These are phyloP conservation scores for Pyrrhoderma noxium DNA, from an alignment of 1,284 basidiomycete genomes.

Conservation along the genomic window DNA sequence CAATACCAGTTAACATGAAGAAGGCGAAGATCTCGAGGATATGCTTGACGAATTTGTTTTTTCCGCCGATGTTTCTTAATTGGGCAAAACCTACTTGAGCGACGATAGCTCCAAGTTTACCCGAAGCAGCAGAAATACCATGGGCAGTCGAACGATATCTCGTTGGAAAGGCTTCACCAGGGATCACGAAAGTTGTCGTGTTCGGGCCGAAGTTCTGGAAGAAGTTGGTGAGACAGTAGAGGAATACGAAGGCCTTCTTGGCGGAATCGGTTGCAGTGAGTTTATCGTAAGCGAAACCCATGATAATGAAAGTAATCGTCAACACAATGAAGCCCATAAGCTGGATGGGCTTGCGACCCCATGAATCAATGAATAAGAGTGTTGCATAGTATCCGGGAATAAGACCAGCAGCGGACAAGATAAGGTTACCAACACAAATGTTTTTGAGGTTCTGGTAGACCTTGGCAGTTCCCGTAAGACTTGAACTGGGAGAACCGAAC, in stretches of 20 bases:
- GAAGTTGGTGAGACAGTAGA: constrained; percentile 56
- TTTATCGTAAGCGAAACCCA: constrained; percentile 51
- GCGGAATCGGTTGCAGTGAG: constrained; percentile 36
- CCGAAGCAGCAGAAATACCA: constrained; percentile 63
- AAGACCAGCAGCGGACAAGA: constrained; percentile 43
- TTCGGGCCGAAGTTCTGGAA: constrained; percentile 62
- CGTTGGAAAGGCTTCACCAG: constrained; percentile 70
- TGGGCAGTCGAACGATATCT: constrained; percentile 67
- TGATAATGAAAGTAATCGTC: constrained; percentile 42
- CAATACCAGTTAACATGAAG: constrained; percentile 55
- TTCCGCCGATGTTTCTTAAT: constrained; percentile 43
- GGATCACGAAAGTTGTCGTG: constrained; percentile 66
- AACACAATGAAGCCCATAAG: constrained; percentile 54
- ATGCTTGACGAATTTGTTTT: constrained; percentile 31
- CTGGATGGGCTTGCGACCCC: constrained; percentile 49
- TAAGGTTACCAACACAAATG: constrained; percentile 33
- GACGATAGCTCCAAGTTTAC: constrained; percentile 63
- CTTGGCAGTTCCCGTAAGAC: constrained; percentile 17
- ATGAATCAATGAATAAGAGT: constrained; percentile 42
- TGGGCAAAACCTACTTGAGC: constrained; percentile 55
- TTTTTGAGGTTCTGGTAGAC: constrained; percentile 29
- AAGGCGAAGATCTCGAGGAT: constrained; percentile 46
- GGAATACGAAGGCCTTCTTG: constrained; percentile 47
- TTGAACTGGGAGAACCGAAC: constrained; percentile 18
- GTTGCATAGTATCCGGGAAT: constrained; percentile 46